Conservation (phyloP, 2,329 filamentous ascomycete genomes). For the Neofusicoccum sp. region DNA sequence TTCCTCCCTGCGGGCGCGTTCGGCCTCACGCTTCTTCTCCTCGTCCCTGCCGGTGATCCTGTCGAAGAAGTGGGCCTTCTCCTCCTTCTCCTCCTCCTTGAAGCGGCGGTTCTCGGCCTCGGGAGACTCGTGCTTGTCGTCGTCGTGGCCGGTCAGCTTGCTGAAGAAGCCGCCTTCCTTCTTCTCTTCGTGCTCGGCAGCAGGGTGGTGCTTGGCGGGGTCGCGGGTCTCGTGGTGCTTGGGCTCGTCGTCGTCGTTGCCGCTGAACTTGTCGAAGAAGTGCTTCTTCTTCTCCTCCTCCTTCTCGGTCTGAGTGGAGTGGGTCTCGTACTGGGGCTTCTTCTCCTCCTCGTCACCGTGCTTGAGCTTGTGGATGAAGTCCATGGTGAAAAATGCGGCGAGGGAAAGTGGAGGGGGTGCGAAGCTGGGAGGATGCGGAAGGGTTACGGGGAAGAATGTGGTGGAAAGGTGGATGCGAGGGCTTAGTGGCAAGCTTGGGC, state of each 20-base stretch:
- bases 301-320: conserved; percentile 7
- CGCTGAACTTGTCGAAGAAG: conserved; percentile 6
- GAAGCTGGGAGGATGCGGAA: not conserved
- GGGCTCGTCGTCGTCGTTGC: not conserved
- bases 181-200: conserved; percentile 16
- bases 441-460: not conserved
- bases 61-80: conserved; percentile 17
- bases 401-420: not conserved
- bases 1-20: conserved; percentile 8
- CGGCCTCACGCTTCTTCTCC: conserved; percentile 9
- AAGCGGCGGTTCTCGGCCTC: conserved; percentile 14
- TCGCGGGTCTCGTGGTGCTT: conserved; percentile 10
- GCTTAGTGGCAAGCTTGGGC: not conserved
- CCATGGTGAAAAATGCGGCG: not conserved
- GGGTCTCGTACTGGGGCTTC: conserved; percentile 2
- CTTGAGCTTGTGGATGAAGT: conserved; percentile 16
- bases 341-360: conserved; percentile 14
- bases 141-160: conserved; percentile 14
- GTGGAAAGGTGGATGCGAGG: not conserved
- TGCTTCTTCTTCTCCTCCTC: conserved; percentile 6
- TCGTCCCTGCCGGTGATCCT: conserved; percentile 17
- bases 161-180: conserved; percentile 8
- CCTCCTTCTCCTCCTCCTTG: conserved; percentile 16
- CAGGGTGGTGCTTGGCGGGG: conserved; percentile 12
- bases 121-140: conserved; percentile 10